Evolutionary conservation across 495 filamentous ascomycete species (phyloP).

Genomic region (Copromyces sp.): DNA sequence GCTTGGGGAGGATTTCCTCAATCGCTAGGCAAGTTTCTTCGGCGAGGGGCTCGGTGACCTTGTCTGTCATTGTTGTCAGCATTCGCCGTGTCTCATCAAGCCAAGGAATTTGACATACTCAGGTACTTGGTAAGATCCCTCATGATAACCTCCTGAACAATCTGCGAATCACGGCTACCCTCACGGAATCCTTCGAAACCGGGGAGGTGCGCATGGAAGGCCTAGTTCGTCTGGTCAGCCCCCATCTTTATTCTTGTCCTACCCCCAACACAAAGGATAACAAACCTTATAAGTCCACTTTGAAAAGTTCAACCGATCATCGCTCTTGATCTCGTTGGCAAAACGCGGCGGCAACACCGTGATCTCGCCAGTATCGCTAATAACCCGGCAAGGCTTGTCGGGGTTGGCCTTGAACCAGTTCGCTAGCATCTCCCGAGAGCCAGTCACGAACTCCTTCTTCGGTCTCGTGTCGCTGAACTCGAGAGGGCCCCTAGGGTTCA

Average conservation of each 20-base stretch:
- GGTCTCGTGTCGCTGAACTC: constrained; percentile 8
- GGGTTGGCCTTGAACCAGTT: constrained; percentile 12
- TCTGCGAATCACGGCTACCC: constrained; percentile 9
- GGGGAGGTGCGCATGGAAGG: constrained; percentile 33
- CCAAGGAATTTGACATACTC: constrained; percentile 10
- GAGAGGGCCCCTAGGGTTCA: constrained; percentile 7
- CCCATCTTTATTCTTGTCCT: neutral
- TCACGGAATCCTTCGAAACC: constrained; percentile 37
- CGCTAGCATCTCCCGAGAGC: constrained; percentile 3
- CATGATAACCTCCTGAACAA: constrained; percentile 31
- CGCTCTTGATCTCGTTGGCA: constrained; percentile 40
- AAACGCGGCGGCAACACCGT: constrained; percentile 36
- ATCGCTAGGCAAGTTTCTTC: constrained; percentile 31
- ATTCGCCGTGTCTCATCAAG: neutral
- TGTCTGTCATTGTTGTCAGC: constrained; percentile 13
- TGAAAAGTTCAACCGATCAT: constrained; percentile 26
- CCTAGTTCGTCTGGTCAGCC: constrained; percentile 10
- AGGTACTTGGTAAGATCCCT: constrained; percentile 40
- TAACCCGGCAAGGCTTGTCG: constrained; percentile 17
- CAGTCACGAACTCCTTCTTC: constrained; percentile 8
- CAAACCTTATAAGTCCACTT: constrained; percentile 28
- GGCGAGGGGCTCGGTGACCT: constrained; percentile 26
- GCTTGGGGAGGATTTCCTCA: constrained; percentile 18
- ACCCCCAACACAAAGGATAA: neutral
- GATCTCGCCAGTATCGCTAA: constrained; percentile 16